Evolutionary conservation across 2,329 filamentous ascomycete species (phyloP).

Genomic region (Apiospora pterosperma): DNA sequence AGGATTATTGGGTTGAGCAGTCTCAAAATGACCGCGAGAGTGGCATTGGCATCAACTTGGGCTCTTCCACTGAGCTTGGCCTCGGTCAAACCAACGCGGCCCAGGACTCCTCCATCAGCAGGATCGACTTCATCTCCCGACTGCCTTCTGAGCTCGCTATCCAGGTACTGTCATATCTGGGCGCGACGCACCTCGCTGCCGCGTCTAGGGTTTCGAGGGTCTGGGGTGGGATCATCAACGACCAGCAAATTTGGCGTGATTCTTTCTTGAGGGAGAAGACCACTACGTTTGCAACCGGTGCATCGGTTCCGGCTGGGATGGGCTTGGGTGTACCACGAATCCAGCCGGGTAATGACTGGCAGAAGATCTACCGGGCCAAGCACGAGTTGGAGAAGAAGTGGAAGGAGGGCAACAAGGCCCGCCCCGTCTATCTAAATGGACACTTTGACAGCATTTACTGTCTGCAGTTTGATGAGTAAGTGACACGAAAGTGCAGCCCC

Average conservation of each 20-base stretch:
- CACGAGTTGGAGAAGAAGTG: slow-evolving; percentile 75
- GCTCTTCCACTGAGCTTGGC: slow-evolving; percentile 33
- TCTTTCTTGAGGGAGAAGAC: slow-evolving; percentile 61
- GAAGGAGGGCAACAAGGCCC: slow-evolving; percentile 68
- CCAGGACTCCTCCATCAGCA: slow-evolving; percentile 35
- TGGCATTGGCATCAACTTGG: slow-evolving; percentile 59
- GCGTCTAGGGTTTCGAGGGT: slow-evolving; percentile 46
- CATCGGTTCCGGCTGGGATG: slow-evolving; percentile 46
- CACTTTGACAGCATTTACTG: slow-evolving; percentile 97
- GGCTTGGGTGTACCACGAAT: slow-evolving; percentile 56
- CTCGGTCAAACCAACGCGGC: slow-evolving; percentile 24
- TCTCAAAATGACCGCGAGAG: slow-evolving; percentile 58
- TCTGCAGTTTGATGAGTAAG: slow-evolving; percentile 93
- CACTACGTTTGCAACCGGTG: slow-evolving; percentile 55
- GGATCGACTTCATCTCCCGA: slow-evolving; percentile 54
- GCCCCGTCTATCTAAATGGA: slow-evolving; percentile 84
- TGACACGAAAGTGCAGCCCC: neutral
- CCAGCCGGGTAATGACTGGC: slow-evolving; percentile 72
- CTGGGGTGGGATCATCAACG: slow-evolving; percentile 46
- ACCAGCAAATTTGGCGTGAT: slow-evolving; percentile 61
- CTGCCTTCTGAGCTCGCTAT: slow-evolving; percentile 58
- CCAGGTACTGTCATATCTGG: slow-evolving; percentile 54
- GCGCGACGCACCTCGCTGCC: slow-evolving; percentile 47
- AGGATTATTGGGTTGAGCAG: slow-evolving; percentile 45
- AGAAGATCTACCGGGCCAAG: slow-evolving; percentile 76